Base-by-base conservation (phyloP, 2,329 filamentous ascomycete species). In the Claviceps sp. region DNA sequence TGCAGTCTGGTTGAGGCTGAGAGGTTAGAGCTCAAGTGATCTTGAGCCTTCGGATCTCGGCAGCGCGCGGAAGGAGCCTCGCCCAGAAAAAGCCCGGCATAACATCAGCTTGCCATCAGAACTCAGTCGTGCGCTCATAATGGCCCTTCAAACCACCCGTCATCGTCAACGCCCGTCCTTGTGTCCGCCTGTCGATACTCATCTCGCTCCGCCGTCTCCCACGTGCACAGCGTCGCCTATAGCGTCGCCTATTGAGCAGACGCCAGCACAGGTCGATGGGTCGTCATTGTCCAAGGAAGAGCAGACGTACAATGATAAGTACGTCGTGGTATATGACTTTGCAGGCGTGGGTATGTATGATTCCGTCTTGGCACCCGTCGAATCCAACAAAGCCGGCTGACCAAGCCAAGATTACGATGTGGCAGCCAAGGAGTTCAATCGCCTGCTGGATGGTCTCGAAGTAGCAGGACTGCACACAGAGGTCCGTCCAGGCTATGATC, bases 401-500 rank as follows among this genome's bases (percentile, higher is more conserved):
- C 42, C 13, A 26, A 20, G 18, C 22, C 0, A 37, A 71, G 69
- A 69, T 20, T 60, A 60, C 24, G 63, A 69, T 41, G 59, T 56
- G 4, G 67, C 69, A 1, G 52, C 59, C 45, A 56, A 64, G 18
- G 65, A 70, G 46, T 64, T 70, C 49, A 62, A 58, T n/a, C 54
- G 55, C 4, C 72, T 89, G 3, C 70, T 85, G 34, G 67, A 76
- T 30, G 76, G 79, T 41, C 68, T 89, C 37, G 73, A 79, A 11
- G 72, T 73, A 41, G 79, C 82, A 34, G 83, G 84, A 9, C 70
- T 89, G 52, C 76, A 83, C 51, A 83, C 80, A 0, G 84, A 88
- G 65, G 82, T 87, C n/a, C 77, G 85, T 56, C 79, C 81, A 55
- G 85, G 84, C 20, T 78, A 81, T 53, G 78, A 80, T n/a, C 72